phyloP scores from a whole-genome alignment of 2,329 filamentous ascomycete species.

The Lachnellula hyalina region DNA sequence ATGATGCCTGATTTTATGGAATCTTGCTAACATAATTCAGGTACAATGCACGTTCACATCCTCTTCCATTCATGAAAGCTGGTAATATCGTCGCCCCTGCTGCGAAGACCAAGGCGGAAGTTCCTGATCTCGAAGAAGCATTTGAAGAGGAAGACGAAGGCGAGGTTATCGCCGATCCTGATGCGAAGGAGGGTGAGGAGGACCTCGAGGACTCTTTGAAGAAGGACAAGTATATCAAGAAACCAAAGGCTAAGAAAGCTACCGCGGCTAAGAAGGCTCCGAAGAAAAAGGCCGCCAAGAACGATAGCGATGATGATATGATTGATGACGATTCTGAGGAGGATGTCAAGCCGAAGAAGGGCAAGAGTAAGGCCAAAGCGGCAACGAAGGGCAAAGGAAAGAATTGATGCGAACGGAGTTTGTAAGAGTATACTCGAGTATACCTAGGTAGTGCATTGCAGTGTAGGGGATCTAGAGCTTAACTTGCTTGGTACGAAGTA shows the following conservation, averaged over 20 bases:
- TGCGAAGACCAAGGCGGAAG: constrained; percentile 45
- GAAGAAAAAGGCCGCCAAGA: constrained; percentile 31
- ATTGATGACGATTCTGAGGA: constrained; percentile 22
- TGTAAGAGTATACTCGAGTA: not conserved
- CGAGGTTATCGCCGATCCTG: constrained; percentile 50
- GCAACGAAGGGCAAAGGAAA: constrained; percentile 25
- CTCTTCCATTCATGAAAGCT: constrained; percentile 94
- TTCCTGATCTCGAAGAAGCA: constrained; percentile 91
- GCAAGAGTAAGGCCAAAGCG: constrained; percentile 19
- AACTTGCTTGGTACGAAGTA: not conserved
- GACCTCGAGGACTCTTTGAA: constrained; percentile 78
- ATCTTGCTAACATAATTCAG: constrained; percentile 37
- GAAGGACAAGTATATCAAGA: constrained; percentile 95
- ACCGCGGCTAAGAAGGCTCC: constrained; percentile 46
- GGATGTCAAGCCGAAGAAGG: constrained; percentile 25
- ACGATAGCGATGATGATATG: constrained; percentile 19
- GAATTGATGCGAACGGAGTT: constrained; percentile 12
- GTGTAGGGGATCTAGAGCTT: not conserved
- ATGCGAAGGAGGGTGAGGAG: constrained; percentile 57
- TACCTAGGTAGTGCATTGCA: not conserved
- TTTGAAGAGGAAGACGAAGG: constrained; percentile 85
- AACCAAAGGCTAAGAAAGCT: constrained; percentile 69
- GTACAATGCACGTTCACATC: constrained; percentile 82
- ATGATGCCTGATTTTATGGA: not conserved
- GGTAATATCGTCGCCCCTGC: constrained; percentile 69